Evolutionary conservation across 1,284 basidiomycete genomes (phyloP).

Genomic region (Rhodofomes roseus): DNA sequence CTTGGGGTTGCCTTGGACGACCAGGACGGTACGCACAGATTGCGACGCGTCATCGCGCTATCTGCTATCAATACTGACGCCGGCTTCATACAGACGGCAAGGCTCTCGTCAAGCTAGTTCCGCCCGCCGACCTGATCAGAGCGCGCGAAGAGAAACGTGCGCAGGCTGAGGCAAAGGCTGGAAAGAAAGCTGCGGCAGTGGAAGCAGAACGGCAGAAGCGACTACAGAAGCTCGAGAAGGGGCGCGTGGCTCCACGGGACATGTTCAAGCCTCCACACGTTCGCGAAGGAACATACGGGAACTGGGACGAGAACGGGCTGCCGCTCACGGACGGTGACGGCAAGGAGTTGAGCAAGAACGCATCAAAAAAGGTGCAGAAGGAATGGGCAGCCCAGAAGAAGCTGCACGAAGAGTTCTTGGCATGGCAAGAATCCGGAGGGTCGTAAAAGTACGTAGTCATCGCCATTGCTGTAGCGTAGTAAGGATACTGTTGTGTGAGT

Average conservation of each 20-base stretch:
- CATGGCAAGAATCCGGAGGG: conserved; percentile 46
- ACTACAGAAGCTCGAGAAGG: conserved; percentile 82
- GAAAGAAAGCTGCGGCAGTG: conserved; percentile 74
- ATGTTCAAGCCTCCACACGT: conserved; percentile 87
- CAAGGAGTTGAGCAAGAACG: conserved; percentile 82
- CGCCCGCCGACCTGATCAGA: conserved; percentile 79
- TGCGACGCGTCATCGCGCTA: neutral
- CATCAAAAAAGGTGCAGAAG: conserved; percentile 80
- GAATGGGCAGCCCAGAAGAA: conserved; percentile 76
- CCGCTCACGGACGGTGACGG: conserved; percentile 85
- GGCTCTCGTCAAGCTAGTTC: conserved; percentile 91
- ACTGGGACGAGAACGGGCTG: conserved; percentile 84
- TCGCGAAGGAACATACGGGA: conserved; percentile 62
- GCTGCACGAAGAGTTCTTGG: conserved; percentile 73
- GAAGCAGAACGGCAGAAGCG: conserved; percentile 78
- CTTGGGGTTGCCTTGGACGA: conserved; percentile 96
- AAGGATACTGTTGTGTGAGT: neutral
- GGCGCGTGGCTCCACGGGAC: conserved; percentile 69
- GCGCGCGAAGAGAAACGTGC: conserved; percentile 90
- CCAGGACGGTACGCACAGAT: conserved; percentile 69
- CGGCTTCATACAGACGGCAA: conserved; percentile 67
- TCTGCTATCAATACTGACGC: neutral
- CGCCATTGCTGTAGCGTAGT: neutral
- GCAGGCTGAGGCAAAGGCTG: conserved; percentile 70
- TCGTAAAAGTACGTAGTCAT: neutral